Evolutionary conservation across 176 grass and related monocot species (phyloP).

Genomic region (Saccharum officinarum): DNA sequence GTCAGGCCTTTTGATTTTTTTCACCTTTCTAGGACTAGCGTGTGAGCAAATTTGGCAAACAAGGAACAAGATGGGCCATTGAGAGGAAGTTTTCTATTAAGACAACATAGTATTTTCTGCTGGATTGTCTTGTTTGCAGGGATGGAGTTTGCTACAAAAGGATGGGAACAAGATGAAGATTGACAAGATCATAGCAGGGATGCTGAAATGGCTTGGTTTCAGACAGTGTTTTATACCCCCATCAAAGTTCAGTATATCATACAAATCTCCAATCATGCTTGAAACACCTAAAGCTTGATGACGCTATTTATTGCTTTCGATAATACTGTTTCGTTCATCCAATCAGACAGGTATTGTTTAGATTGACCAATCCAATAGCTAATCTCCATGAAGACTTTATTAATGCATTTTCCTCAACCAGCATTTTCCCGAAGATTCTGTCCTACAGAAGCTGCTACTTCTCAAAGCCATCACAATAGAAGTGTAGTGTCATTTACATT

Average conservation of each 20-base stretch:
- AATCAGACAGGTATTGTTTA: background rate
- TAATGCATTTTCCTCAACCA: background rate
- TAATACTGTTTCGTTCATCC: slow-evolving; percentile 8
- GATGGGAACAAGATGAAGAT: background rate
- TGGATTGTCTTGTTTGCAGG: background rate
- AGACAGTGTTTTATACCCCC: background rate
- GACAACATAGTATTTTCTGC: background rate
- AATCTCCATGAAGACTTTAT: background rate
- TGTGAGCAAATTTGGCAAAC: background rate
- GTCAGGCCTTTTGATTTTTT: background rate
- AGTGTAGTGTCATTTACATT: background rate
- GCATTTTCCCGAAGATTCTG: slow-evolving; percentile 10
- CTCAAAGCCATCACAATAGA: background rate
- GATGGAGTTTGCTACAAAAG: background rate
- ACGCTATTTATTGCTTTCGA: background rate
- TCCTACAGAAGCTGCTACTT: slow-evolving; percentile 7
- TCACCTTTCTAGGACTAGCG: too few species aligned
- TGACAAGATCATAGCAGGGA: background rate
- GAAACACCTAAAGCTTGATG: background rate
- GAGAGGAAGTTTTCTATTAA: background rate
- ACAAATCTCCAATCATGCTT: background rate
- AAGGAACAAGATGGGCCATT: background rate
- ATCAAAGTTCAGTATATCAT: background rate
- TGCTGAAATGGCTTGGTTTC: background rate
- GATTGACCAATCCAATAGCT: background rate